phyloP scores from a whole-genome alignment of 306 rosid genomes.

The Castanea mollissima region DNA sequence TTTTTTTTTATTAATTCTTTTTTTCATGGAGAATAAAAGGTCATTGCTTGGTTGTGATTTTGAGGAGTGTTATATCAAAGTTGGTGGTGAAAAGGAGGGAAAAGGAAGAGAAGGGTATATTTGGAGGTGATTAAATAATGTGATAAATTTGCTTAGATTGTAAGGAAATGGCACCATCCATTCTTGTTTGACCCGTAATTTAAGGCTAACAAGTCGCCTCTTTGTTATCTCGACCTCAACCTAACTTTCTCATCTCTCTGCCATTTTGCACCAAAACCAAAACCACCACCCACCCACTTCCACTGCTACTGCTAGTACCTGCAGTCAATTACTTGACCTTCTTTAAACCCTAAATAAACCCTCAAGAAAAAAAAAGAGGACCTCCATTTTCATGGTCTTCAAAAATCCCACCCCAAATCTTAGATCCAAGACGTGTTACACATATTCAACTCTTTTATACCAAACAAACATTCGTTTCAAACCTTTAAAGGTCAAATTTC shows the following conservation, averaged over 20 bases:
- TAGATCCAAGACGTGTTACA: slow-evolving; percentile 1
- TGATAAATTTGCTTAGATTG: slow-evolving; percentile 51
- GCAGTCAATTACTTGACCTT: background rate
- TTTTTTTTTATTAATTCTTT: too few relatives aligned
- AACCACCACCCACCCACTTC: background rate
- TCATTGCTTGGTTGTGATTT: background rate
- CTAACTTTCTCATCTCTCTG: background rate
- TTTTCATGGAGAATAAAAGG: background rate
- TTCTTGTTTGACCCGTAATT: slow-evolving; percentile 92
- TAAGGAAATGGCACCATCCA: slow-evolving; percentile 66
- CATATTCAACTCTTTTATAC: slow-evolving; percentile 7
- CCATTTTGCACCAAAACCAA: slow-evolving; percentile 31
- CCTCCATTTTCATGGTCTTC: background rate
- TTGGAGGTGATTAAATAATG: slow-evolving; percentile 23
- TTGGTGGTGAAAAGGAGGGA: slow-evolving; percentile 75
- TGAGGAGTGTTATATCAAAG: slow-evolving; percentile 64
- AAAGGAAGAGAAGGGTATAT: slow-evolving; percentile 19
- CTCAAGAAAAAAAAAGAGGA: background rate
- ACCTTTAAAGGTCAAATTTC: slow-evolving; percentile 16
- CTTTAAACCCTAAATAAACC: background rate
- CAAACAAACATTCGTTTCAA: slow-evolving; percentile 43
- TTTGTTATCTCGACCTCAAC: slow-evolving; percentile 49
- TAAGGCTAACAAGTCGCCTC: slow-evolving; percentile 66
- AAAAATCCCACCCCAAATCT: background rate
- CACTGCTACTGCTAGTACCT: background rate